Percentiles rank a stretch among this genome's conserved stretches.
These are phyloP conservation scores for Fomitopsis pulvina DNA, from an alignment of 768 basidiomycete species.

Conservation along the genomic window DNA sequence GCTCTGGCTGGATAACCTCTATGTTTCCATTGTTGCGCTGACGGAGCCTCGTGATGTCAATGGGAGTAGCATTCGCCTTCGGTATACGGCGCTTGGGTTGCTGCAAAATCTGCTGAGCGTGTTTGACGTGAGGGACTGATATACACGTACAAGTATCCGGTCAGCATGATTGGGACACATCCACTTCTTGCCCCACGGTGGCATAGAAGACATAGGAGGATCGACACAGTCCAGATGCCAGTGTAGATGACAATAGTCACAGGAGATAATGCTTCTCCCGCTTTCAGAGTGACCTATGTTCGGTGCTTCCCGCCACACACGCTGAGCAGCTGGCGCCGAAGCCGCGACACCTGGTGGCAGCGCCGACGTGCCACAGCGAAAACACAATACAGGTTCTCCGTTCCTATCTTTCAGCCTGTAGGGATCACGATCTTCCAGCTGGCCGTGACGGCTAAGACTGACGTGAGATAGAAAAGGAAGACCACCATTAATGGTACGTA, in stretches of 20 bases:
- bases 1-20: conserved; percentile 71
- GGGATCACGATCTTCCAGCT: conserved; percentile 87
- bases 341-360: conserved; percentile 50
- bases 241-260: conserved; percentile 90
- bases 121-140: neutral
- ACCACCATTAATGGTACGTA: conserved; percentile 32
- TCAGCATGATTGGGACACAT: conserved; percentile 99
- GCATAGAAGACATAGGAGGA: conserved; percentile 83
- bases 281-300: conserved; percentile 40
- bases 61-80: conserved; percentile 55
- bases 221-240: conserved; percentile 98
- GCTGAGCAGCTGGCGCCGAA: conserved; percentile 46
- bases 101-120: conserved; percentile 33
- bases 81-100: conserved; percentile 75
- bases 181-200: conserved; percentile 88
- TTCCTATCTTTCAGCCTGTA: conserved; percentile 82
- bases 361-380: conserved; percentile 80
- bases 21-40: conserved; percentile 91
- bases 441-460: conserved; percentile 65
- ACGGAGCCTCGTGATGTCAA: conserved; percentile 69
- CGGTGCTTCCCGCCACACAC: conserved; percentile 41
- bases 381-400: conserved; percentile 81
- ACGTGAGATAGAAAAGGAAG: neutral
- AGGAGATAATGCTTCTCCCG: conserved; percentile 79
- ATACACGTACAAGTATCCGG: conserved; percentile 60